Evolutionary conservation across 352 stramenopile species (phyloP), one percentile per base, ranked within the genome.

Genomic region (Thalassiosira ordinaria): DNA sequence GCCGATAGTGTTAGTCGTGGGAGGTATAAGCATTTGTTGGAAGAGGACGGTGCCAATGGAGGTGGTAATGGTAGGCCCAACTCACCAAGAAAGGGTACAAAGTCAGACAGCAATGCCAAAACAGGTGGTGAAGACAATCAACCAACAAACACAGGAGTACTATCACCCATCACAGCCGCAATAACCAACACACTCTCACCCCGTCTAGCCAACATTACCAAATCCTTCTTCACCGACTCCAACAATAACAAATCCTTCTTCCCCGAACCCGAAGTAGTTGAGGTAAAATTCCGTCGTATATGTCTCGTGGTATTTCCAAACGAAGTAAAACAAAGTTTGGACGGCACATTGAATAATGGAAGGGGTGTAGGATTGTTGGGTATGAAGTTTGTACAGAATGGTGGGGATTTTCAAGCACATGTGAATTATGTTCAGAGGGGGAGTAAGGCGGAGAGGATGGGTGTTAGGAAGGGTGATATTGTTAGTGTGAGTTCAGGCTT

Each of bases 401-500:
- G 57, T 18, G 29, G 56, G 53, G 74, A 77, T 41, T 82, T 82
- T 66, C 68, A 76, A 57, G 75, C 75, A 20, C 67, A 84, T 74
- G 75, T 84, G 14, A 51, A 27, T 24, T 59, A 44, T 27, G 70
- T 84, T 2, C 9, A 33, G 7, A 73, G 55, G 22, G 75, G 70
- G 14, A 71, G 51, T 56, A 60, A 64, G 37, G 75, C 75, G 9
- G 69, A 77, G 33, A 75, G 31, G 18, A 62, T 70, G 29, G 75
- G 75, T 18, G 51, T 84, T 1, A 22, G 49, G 18, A 78, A 65
- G 35, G 75, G 75, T 26, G 75, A 84, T 66, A 46, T 79, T 51
- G 57, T 84, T 37, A 79, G 46, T 49, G 72, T 80, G 59, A 80
- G 72, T 75, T n/a, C n/a, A n/a, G n/a, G n/a, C n/a, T n/a, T n/a